Base-by-base conservation (phyloP, 306 rosid species). In the Vigna angularis region DNA sequence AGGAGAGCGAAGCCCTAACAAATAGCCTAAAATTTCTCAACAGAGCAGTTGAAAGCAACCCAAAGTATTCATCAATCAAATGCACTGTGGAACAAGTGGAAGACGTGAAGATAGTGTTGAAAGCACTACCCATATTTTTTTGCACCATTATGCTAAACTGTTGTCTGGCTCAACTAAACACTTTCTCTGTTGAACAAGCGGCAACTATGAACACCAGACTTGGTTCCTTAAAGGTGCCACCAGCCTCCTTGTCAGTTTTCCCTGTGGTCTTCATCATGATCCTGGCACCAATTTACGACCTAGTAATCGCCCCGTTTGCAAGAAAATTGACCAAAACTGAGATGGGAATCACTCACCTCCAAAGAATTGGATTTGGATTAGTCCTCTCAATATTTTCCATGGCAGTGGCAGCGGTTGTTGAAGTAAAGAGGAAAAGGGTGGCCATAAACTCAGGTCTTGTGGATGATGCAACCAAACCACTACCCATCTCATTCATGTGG, bases 181-280 rank as follows among this genome's bases (percentile, higher is more conserved):
- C 99, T 42, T 93, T 91, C 84, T 95, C 99, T 1, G 88, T 95
- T n/a, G 88, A 95, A 75, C 98, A 93, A 84, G 98, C 99, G 0
- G 91, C 96, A 3, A 87, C 99, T 0, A 95, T 95, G 98, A 62
- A 95, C 91, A 95, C 97, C 66, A 86, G 87, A 75, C 82, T 95
- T 5, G 93, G 98, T 74, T 88, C 97, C 64, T 20, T 95, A 0
- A 86, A 77, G 47, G 93, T 95, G 28, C 97, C 98, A 11, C 98
- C 99, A 0, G 97, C 98, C 1, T 95, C 99, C 4, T 93, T 93
- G 53, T 94, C 99, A 56, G n/a, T 93, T 20, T 95, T 95, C 55
- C 99, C 99, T 0, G 90, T 95, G 3, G 26, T 90, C 70, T 95
- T 93, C 78, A 95, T 95, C 85, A 85, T 95, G 57, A 75, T 86